Evolutionary conservation across 2,329 filamentous ascomycete species (phyloP), one percentile per base, ranked within the genome.

Genomic region (Harringtonia lauricola): DNA sequence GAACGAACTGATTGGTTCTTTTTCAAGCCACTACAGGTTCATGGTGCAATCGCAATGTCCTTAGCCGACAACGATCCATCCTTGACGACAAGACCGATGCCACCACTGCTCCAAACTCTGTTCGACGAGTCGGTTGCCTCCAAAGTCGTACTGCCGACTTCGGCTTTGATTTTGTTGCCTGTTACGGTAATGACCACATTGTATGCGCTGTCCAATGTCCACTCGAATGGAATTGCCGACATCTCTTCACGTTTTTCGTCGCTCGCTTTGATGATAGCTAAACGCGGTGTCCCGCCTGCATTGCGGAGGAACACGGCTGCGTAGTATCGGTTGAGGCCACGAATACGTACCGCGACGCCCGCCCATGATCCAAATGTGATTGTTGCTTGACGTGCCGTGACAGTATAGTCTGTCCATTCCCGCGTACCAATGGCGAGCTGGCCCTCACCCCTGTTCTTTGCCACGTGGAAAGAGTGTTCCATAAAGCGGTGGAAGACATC

Each of bases 291-390:
- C 10, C 36, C 18, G 17, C 15, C 19, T 2, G 34, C 46, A 2
- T 34, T 36, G 9, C 30, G 24, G 29, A 7, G n/a, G 8, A 61
- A 54, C 4, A 55, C 14, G 1, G 58, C 30, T 0, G 53, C 55
- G 33, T 61, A 60, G 30, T 56, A 61, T 17, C 58, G 43, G 35
- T 57, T 59, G 24, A 61, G 41, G 1, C 59, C 59, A 38, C 53
- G 51, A 2, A 57, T 54, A 3, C 58, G 40, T 8, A 54, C 44
- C 2, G 53, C 56, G 2, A 57, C 41, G n/a, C 59, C 59, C 1
- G 42, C 48, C 1, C 50, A 50, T 3, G 39, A 41, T 4, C 55
- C 57, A 4, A 57, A 34, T 15, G 55, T 55, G 5, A 61, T 26
- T 3, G 30, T 46, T 26, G 62, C 55, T 3, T 48, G 45, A 0